These are phyloP conservation scores for Paecilomyces fulvus DNA, from an alignment of 2,329 filamentous ascomycete species.

Conservation along the genomic window DNA sequence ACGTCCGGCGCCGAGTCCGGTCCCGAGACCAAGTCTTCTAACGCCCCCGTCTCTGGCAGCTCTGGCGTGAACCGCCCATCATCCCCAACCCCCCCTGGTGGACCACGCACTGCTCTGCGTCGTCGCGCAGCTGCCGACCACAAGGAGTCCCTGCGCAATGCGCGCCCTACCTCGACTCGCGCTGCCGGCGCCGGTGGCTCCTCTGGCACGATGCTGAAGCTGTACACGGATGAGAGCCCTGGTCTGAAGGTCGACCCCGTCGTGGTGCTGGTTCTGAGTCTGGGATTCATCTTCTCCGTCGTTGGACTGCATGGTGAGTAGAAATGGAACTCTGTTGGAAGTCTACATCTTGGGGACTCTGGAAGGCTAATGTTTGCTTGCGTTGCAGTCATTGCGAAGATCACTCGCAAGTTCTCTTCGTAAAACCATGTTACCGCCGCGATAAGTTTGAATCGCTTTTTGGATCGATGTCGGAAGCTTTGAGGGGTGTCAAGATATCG, in stretches of 20 bases:
- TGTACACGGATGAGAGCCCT: constrained; percentile 97
- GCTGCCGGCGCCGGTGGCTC: constrained; percentile 91
- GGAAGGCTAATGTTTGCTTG: constrained; percentile 14
- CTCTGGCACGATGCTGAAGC: constrained; percentile 95
- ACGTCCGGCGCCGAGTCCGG: constrained; percentile 39
- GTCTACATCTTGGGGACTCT: constrained; percentile 4
- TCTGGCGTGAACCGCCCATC: constrained; percentile 67
- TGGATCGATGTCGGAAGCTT: neutral
- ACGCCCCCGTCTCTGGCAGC: constrained; percentile 44
- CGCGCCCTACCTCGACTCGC: constrained; percentile 81
- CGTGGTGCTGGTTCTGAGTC: constrained; percentile 87
- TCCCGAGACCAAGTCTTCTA: constrained; percentile 32
- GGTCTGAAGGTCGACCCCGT: constrained; percentile 97
- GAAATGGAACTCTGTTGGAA: neutral
- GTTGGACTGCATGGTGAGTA: constrained; percentile 90
- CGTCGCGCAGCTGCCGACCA: constrained; percentile 92
- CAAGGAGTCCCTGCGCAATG: constrained; percentile 95
- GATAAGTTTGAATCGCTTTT: neutral
- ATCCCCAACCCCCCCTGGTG: constrained; percentile 83
- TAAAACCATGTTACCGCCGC: constrained; percentile 21
- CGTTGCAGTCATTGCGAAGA: constrained; percentile 77
- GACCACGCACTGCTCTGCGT: constrained; percentile 89
- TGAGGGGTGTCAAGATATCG: constrained; percentile 1
- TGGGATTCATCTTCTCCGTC: constrained; percentile 98
- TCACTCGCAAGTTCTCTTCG: constrained; percentile 75